Conservation (phyloP, 78 protist genomes). For the Isochrysis galbana region DNA sequence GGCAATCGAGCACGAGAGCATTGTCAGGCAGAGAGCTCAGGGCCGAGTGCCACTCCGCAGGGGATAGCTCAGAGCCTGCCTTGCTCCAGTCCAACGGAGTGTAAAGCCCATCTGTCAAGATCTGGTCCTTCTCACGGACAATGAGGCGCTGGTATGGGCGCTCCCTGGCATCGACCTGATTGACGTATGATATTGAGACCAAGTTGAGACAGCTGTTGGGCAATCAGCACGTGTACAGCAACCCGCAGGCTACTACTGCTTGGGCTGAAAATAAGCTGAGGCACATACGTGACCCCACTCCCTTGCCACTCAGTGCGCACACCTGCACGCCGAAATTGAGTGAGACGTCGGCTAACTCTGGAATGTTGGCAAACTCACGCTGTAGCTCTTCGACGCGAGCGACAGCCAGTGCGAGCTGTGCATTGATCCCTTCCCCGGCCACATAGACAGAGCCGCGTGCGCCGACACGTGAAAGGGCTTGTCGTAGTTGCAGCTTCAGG, state of each 20-base stretch:
- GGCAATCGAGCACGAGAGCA: conserved; percentile 23
- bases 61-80: neutral
- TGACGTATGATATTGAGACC: too few relatives aligned
- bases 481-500: neutral
- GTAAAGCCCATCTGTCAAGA: neutral
- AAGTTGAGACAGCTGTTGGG: too few relatives aligned
- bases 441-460: neutral
- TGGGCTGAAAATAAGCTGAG: too few relatives aligned
- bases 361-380: neutral
- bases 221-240: too few relatives aligned
- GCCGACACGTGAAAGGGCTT: neutral
- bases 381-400: neutral
- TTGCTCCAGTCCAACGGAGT: neutral
- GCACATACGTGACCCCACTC: too few relatives aligned
- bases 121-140: neutral
- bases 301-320: too few relatives aligned
- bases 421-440: conserved; percentile 20
- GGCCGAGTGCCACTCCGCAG: neutral
- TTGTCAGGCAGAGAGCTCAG: neutral
- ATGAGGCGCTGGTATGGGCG: neutral
- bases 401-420: neutral
- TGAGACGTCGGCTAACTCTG: neutral
- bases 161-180: neutral
- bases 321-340: neutral
- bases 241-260: too few relatives aligned